phyloP scores from a whole-genome alignment of 2,329 filamentous ascomycete genomes.

The Xylariaceae sp. region DNA sequence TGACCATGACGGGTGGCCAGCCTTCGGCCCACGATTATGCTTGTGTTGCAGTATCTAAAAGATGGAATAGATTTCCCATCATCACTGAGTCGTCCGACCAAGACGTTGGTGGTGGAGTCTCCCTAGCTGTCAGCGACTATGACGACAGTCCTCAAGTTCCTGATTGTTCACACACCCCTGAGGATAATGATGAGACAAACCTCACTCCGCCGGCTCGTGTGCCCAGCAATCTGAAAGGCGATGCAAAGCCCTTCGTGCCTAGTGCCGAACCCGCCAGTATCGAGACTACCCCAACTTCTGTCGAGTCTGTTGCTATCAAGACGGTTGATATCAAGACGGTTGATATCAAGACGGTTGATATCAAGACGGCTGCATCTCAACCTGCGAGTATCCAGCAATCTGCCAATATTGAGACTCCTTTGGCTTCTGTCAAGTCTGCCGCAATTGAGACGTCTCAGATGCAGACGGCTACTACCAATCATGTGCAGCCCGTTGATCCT shows the following conservation, averaged over 20 bases:
- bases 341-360: too few relatives aligned
- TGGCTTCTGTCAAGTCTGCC: too few relatives aligned
- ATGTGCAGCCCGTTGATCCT: neutral
- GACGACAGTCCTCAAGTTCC: neutral
- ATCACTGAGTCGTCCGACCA: slow-evolving; percentile 15
- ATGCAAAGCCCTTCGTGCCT: neutral
- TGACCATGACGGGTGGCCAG: neutral
- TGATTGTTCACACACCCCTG: neutral
- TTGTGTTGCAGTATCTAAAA: neutral
- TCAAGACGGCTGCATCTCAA: neutral
- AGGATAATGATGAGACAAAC: neutral
- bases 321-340: too few relatives aligned
- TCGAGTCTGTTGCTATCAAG: neutral
- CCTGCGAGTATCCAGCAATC: neutral
- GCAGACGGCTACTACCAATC: too few relatives aligned
- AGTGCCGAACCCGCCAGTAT: neutral
- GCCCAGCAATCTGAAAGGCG: neutral
- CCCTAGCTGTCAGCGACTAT: slow-evolving; percentile 6
- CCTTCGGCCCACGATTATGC: neutral
- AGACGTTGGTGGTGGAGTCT: slow-evolving; percentile 21
- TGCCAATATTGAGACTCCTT: too few relatives aligned
- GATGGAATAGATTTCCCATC: slow-evolving; percentile 15
- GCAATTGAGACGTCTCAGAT: too few relatives aligned
- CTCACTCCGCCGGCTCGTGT: too few relatives aligned
- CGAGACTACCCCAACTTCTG: neutral